Evolutionary conservation across 495 filamentous ascomycete species (phyloP), one percentile per base, ranked within the genome.

Genomic region (Penicillium silybi): DNA sequence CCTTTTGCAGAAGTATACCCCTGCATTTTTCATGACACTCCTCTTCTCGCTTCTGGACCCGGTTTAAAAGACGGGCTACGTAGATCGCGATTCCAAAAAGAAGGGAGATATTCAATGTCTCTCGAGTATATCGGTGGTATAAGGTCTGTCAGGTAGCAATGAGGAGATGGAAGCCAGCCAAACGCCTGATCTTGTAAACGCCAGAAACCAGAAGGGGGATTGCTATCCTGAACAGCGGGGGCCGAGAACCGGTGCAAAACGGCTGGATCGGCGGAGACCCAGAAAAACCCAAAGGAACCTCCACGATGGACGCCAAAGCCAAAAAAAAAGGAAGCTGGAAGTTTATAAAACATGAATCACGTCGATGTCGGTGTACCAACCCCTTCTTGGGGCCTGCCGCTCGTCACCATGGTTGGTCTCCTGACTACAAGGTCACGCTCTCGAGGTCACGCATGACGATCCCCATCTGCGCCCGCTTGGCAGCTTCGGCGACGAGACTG

Each of bases 401-500:
- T 49, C 47, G 16, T 25, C 38, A n/a, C n/a, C 37, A 41, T 10
- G 11, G 22, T 10, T 41, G n/a, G 16, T 29, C 25, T 25, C 27
- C 8, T 11, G 26, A 15, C 62, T 64, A 77, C 50, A 77, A 62
- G 40, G 70, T 69, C 42, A 77, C 66, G 18, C 71, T 68, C 53
- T 77, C 88, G 61, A 97, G 70, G 69, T 97, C 92, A 48, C 92
- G 76, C 80, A 90, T 86, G 52, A 97, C 65, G 50, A 89, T 81
- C 6, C 87, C 87, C 78, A 96, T 86, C 71, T 95, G 89, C 7
- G 92, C 92, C 39, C 92, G 80, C 65, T 95, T 95, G 44, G 90
- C 92, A 3, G 92, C 92, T 71, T 97, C 92, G n/a, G 92, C 92
- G 13, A 97, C 82, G 19, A 97, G 78, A 45, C 79, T 92, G 65